These are phyloP conservation scores for Gaultheria prostrata DNA, from an alignment of 148 eudicot species.

Conservation along the genomic window DNA sequence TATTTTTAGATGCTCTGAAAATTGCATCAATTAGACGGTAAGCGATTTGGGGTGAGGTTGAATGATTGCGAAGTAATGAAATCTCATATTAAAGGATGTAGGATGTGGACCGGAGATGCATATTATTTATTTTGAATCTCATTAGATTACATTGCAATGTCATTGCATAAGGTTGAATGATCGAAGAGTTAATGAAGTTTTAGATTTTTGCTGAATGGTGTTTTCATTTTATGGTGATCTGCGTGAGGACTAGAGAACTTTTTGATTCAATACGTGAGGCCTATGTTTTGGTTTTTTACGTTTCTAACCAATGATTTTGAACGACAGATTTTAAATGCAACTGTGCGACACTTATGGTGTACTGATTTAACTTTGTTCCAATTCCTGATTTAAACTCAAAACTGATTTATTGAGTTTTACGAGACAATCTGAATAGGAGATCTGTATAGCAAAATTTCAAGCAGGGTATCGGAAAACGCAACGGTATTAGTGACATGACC, in stretches of 20 bases:
- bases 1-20: neutral
- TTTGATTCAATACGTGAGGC: neutral
- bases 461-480: too few species aligned
- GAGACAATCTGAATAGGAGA: too few species aligned
- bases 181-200: neutral
- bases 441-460: too few species aligned
- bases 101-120: neutral
- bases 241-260: neutral
- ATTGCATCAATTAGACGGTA: neutral
- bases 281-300: neutral
- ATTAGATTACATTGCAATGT: neutral
- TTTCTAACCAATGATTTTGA: neutral
- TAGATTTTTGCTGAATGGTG: neutral
- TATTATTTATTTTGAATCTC: slow-evolving; percentile 1
- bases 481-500: too few species aligned
- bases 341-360: neutral
- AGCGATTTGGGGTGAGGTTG: neutral
- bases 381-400: too few species aligned
- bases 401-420: too few species aligned
- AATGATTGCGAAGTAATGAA: neutral
- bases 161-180: neutral
- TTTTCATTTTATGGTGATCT: neutral
- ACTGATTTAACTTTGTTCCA: too few species aligned
- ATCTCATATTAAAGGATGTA: neutral
- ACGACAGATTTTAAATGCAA: neutral